Evolutionary conservation across 495 filamentous ascomycete genomes (phyloP).

Genomic region (Lepraria neglecta): DNA sequence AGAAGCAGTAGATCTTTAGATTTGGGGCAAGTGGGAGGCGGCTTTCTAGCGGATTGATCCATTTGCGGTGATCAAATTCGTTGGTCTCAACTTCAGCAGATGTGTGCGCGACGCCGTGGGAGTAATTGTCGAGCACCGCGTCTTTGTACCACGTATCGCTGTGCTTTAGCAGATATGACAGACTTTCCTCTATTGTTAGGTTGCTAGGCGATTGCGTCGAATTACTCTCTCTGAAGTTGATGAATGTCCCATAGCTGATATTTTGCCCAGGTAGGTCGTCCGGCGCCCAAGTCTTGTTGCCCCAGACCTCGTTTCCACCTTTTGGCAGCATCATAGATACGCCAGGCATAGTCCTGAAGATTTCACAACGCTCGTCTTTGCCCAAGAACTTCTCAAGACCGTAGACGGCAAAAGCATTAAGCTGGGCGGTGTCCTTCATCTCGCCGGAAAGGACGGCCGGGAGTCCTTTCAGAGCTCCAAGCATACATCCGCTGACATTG

Average conservation of each 20-base stretch:
- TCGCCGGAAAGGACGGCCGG: constrained; percentile 90
- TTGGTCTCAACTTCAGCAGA: constrained; percentile 77
- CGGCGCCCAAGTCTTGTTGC: constrained; percentile 80
- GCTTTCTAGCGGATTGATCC: constrained; percentile 92
- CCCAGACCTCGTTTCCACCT: constrained; percentile 90
- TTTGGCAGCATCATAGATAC: constrained; percentile 97
- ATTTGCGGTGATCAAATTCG: constrained; percentile 72
- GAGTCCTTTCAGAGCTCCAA: constrained; percentile 86
- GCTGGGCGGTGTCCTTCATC: constrained; percentile 95
- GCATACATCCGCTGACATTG: constrained; percentile 96
- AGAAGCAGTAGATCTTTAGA: constrained; percentile 97
- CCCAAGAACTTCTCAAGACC: constrained; percentile 93
- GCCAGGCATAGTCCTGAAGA: constrained; percentile 95
- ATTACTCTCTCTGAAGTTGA: constrained; percentile 75
- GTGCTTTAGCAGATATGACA: constrained; percentile 69
- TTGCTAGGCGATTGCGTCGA: constrained; percentile 60
- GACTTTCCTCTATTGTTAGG: constrained; percentile 68
- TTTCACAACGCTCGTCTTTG: constrained; percentile 81
- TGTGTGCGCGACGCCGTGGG: constrained; percentile 81
- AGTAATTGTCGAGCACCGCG: constrained; percentile 67
- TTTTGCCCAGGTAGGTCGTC: constrained; percentile 73
- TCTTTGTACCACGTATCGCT: constrained; percentile 81
- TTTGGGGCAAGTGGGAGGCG: constrained; percentile 81
- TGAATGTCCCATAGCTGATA: constrained; percentile 68
- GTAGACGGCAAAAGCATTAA: constrained; percentile 96